Percentiles rank a stretch among this genome's conserved stretches.
Evolutionary conservation across 1,284 basidiomycete genomes (phyloP).

Genomic region (Pseudozyma sp.): DNA sequence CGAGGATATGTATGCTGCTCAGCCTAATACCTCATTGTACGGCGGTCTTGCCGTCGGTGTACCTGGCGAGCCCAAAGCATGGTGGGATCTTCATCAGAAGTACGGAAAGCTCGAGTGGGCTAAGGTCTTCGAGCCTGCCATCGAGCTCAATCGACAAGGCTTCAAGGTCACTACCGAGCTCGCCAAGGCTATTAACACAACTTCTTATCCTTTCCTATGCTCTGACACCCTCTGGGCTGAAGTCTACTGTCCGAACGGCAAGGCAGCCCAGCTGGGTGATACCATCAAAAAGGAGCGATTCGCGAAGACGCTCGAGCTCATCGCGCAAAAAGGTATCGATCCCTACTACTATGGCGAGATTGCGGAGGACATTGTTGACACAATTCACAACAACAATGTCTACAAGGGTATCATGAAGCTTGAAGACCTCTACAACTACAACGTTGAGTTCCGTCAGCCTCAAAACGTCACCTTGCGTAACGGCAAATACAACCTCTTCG

Average conservation of each 20-base stretch:
- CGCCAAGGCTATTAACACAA: constrained; percentile 48
- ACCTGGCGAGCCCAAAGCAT: constrained; percentile 68
- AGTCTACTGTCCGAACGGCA: constrained; percentile 62
- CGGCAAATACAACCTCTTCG: constrained; percentile 53
- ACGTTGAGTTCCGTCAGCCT: constrained; percentile 39
- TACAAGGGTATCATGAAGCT: constrained; percentile 63
- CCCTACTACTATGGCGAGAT: constrained; percentile 62
- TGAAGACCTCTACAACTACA: constrained; percentile 58
- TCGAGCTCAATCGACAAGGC: constrained; percentile 61
- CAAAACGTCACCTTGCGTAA: constrained; percentile 49
- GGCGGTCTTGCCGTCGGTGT: constrained; percentile 67
- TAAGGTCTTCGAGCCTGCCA: constrained; percentile 62
- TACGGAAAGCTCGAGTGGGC: constrained; percentile 68
- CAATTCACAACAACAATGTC: constrained; percentile 54
- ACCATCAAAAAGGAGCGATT: constrained; percentile 47
- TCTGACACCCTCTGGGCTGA: constrained; percentile 60
- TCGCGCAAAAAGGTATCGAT: constrained; percentile 52
- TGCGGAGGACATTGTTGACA: constrained; percentile 54
- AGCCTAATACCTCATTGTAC: constrained; percentile 35
- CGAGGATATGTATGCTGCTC: constrained; percentile 66
- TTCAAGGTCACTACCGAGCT: constrained; percentile 64
- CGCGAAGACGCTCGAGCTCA: constrained; percentile 55
- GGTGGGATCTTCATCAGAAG: constrained; percentile 62
- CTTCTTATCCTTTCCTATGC: constrained; percentile 54
- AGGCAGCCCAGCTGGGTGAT: constrained; percentile 55